Evolutionary conservation across 2,329 filamentous ascomycete genomes (phyloP).

Genomic region (Cercospora canescens): DNA sequence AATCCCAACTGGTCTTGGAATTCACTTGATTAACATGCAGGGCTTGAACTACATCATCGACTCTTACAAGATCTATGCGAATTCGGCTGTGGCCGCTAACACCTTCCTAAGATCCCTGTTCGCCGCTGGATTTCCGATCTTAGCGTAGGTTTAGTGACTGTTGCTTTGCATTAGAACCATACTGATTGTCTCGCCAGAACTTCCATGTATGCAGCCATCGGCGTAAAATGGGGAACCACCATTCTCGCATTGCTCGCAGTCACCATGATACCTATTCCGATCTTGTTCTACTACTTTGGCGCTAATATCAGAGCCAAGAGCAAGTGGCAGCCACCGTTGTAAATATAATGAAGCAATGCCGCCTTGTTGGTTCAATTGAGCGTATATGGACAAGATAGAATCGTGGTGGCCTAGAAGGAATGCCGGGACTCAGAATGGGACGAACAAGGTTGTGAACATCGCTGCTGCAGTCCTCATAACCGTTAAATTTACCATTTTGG

Average conservation of each 20-base stretch:
- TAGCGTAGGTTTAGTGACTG: slow-evolving; percentile 18
- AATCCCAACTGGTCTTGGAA: slow-evolving; percentile 31
- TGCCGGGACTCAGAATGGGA: no score
- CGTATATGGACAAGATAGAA: no score
- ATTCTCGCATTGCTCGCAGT: slow-evolving; percentile 44
- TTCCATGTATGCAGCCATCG: slow-evolving; percentile 39
- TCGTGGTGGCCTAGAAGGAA: no score
- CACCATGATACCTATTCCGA: slow-evolving; percentile 38
- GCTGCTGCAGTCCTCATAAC: no score
- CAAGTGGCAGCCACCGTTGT: slow-evolving; percentile 47
- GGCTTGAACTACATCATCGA: slow-evolving; percentile 56
- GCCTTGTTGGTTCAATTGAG: background rate
- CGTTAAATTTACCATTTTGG: no score
- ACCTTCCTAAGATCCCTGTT: slow-evolving; percentile 25
- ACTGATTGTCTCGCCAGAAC: slow-evolving; percentile 2
- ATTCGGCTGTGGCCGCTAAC: slow-evolving; percentile 23
- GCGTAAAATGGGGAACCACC: slow-evolving; percentile 44
- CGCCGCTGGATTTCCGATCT: slow-evolving; percentile 34
- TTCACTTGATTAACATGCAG: slow-evolving; percentile 29
- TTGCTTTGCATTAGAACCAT: background rate
- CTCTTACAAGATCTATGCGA: slow-evolving; percentile 47
- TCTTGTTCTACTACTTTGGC: slow-evolving; percentile 36
- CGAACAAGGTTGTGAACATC: no score
- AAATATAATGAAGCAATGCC: background rate
- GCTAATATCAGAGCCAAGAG: slow-evolving; percentile 51